These are phyloP conservation scores for Trichocladium uniseriatum DNA, from an alignment of 495 filamentous ascomycete species.

Conservation along the genomic window DNA sequence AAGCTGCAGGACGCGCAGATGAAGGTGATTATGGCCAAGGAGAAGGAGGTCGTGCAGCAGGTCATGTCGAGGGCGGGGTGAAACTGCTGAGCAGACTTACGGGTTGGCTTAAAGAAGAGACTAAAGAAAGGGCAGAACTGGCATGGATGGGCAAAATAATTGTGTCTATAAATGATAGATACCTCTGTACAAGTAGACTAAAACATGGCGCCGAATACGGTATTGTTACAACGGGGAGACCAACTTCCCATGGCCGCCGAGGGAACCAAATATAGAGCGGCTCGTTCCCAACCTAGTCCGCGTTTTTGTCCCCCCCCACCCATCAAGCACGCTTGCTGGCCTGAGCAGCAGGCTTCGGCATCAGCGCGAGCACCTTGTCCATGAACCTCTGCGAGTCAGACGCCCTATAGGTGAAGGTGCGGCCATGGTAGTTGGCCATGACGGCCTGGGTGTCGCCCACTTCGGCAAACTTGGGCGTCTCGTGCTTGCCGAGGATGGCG, in stretches of 20 bases:
- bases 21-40: slow-evolving; percentile 55
- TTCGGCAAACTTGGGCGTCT: slow-evolving; percentile 20
- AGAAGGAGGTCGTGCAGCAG: slow-evolving; percentile 53
- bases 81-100: no score
- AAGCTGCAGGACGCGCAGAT: slow-evolving; percentile 63
- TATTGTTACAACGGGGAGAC: slow-evolving; percentile 19
- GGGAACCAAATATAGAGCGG: no score
- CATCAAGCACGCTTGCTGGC: slow-evolving; percentile 7
- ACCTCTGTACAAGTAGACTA: slow-evolving; percentile 14
- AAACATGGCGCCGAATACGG: slow-evolving; percentile 3
- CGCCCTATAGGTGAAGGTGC: slow-evolving; percentile 18
- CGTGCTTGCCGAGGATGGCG: slow-evolving; percentile 35
- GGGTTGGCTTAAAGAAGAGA: no score
- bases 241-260: background rate
- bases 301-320: background rate
- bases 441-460: slow-evolving; percentile 23
- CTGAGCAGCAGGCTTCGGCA: slow-evolving; percentile 10
- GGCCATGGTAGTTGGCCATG: slow-evolving; percentile 27
- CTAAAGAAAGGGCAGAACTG: no score
- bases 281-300: no score
- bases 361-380: slow-evolving; percentile 19
- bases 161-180: slow-evolving; percentile 16
- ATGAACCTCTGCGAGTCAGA: slow-evolving; percentile 16
- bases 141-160: no score
- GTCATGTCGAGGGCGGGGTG: slow-evolving; percentile 14